Evolutionary conservation across 495 filamentous ascomycete genomes (phyloP).

Genomic region (Neurospora sp.): DNA sequence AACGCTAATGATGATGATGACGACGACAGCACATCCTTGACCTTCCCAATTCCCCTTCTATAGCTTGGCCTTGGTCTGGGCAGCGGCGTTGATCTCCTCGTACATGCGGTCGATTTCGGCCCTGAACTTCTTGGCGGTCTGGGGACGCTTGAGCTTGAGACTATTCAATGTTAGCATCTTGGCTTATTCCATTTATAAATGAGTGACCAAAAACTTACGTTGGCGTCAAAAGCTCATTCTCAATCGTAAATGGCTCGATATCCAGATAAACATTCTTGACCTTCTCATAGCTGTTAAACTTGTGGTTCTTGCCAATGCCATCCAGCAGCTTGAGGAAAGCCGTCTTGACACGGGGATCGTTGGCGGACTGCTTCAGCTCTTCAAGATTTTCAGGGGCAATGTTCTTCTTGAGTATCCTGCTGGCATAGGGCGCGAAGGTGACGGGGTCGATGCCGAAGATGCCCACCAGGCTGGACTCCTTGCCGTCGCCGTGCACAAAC

Average conservation of each 20-base stretch:
- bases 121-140: constrained; percentile 69
- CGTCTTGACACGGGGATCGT: constrained; percentile 57
- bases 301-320: constrained; percentile 67
- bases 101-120: constrained; percentile 72
- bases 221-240: constrained; percentile 89
- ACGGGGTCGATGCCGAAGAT: constrained; percentile 82
- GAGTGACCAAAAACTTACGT: constrained; percentile 47
- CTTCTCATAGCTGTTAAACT: constrained; percentile 82
- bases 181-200: background rate
- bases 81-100: constrained; percentile 44
- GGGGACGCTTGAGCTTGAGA: constrained; percentile 89
- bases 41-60: constrained; percentile 8
- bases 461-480: constrained; percentile 73
- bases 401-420: constrained; percentile 58
- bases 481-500: constrained; percentile 85
- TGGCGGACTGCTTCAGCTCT: constrained; percentile 54
- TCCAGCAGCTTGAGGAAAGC: constrained; percentile 75
- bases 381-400: constrained; percentile 52
- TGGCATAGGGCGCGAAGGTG: constrained; percentile 67
- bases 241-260: constrained; percentile 85
- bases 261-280: constrained; percentile 65
- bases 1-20: background rate
- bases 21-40: background rate
- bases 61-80: constrained; percentile 29
- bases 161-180: constrained; percentile 30